Evolutionary conservation across 2,329 filamentous ascomycete genomes (phyloP), one percentile per base, ranked within the genome.

Genomic region (Pseudocercospora cruenta): DNA sequence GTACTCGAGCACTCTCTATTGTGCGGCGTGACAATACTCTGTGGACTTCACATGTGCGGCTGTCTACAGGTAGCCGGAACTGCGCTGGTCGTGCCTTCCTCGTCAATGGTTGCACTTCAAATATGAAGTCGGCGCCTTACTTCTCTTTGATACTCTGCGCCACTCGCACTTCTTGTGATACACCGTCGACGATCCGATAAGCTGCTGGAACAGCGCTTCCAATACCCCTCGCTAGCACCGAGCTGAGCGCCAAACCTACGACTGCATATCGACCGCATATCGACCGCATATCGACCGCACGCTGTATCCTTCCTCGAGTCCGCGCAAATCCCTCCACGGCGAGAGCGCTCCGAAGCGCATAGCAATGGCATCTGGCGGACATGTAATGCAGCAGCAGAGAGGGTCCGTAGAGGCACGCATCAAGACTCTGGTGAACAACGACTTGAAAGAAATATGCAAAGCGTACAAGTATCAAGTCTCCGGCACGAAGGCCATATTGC

Each of bases 401-500:
- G 54, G 51, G n/a, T 66, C 58, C 12, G 55, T 76, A 21, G 72
- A 73, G 55, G 67, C 73, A n/a, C 69, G 69, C 31, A 71, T 78
- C 63, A 87, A 87, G 74, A 83, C 80, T 8, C 78, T 89, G 60
- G 81, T 88, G 62, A 89, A 88, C 75, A 82, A 82, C 66, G 89
- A 94, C 73, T 86, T 97, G 58, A 91, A 93, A 73, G 85, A 85
- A 60, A 90, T 98, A 70, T 91, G 94, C 75, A 86, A 88, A 69
- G 83, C 86, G 67, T 92, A 96, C 80, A 86, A 88, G 55, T 83
- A 96, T 39, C 86, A 87, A 70, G 90, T 92, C 67, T 91, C 90
- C 28, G 95, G 95, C 21, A 90, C 95, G 74, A 99, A 99, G 83
- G 87, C 88, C 36, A 87, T 91, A 49, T 82, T 98, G 66, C 93